Evolutionary conservation across 371 early-diverging fungal species (phyloP).

Genomic region (Entomophthora muscae): DNA sequence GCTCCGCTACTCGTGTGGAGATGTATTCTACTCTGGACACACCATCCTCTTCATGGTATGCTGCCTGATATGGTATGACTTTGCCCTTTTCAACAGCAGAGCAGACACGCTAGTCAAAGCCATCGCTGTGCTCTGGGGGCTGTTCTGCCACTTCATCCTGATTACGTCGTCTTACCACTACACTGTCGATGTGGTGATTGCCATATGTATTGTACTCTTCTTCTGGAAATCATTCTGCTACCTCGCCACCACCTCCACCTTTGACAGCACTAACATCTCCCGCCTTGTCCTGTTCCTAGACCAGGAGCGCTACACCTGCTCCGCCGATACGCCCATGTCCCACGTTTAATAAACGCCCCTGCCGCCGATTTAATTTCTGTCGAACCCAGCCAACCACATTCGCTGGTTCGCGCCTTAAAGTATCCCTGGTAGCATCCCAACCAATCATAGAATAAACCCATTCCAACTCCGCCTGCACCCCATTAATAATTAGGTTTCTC

Average conservation of each 20-base stretch:
- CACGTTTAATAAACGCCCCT: no score
- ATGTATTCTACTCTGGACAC: slow-evolving; percentile 6
- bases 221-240: neutral
- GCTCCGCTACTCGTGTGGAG: slow-evolving; percentile 1
- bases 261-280: neutral
- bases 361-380: no score
- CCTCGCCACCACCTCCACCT: neutral
- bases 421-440: no score
- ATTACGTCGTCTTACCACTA: slow-evolving; percentile 6
- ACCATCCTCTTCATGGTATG: neutral
- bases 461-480: no score
- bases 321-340: no score
- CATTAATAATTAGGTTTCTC: no score
- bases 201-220: neutral
- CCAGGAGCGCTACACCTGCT: neutral
- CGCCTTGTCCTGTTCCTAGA: neutral
- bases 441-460: no score
- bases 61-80: neutral
- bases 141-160: neutral
- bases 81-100: neutral
- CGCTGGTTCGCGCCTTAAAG: no score
- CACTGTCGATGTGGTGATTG: slow-evolving; percentile 4
- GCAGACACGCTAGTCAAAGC: neutral
- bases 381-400: no score
- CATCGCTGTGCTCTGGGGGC: neutral